phyloP scores from a whole-genome alignment of 768 basidiomycete genomes.

The Gloeophyllum trabeum region DNA sequence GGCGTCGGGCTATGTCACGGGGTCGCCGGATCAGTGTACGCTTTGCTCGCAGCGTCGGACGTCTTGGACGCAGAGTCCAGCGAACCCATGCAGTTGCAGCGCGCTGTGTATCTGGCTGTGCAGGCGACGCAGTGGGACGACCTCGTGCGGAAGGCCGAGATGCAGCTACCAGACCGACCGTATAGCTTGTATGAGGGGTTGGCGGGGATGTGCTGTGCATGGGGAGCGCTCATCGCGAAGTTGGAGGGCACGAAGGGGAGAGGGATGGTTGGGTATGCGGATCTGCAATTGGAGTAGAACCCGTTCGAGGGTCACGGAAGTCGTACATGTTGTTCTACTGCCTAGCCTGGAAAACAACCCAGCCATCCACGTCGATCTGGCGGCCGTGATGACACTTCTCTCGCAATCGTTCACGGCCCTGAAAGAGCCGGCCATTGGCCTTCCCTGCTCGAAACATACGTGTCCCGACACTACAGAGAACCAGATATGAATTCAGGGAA shows the following conservation, averaged over 20 bases:
- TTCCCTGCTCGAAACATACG: no score
- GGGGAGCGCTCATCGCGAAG: conserved; percentile 22
- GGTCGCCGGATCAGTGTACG: conserved; percentile 40
- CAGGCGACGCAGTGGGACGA: conserved; percentile 25
- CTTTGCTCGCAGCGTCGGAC: conserved; percentile 35
- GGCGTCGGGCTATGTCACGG: conserved; percentile 55
- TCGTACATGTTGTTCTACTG: no score
- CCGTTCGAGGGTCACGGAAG: no score
- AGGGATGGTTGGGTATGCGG: not conserved
- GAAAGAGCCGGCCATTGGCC: no score
- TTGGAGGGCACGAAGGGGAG: conserved; percentile 5
- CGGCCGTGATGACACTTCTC: no score
- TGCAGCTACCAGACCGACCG: conserved; percentile 37
- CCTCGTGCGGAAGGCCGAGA: conserved; percentile 25
- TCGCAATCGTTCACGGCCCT: no score
- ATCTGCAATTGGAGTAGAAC: no score
- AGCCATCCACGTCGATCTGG: no score
- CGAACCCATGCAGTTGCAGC: conserved; percentile 13
- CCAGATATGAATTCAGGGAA: no score
- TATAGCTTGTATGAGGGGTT: conserved; percentile 49
- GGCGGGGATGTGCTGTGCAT: conserved; percentile 49
- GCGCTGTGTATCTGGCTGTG: conserved; percentile 37
- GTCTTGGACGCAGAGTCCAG: conserved; percentile 21
- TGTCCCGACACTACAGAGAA: no score
- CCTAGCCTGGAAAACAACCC: no score